phyloP scores from a whole-genome alignment of 805 yeast genomes.

The Peterozyma toletana region DNA sequence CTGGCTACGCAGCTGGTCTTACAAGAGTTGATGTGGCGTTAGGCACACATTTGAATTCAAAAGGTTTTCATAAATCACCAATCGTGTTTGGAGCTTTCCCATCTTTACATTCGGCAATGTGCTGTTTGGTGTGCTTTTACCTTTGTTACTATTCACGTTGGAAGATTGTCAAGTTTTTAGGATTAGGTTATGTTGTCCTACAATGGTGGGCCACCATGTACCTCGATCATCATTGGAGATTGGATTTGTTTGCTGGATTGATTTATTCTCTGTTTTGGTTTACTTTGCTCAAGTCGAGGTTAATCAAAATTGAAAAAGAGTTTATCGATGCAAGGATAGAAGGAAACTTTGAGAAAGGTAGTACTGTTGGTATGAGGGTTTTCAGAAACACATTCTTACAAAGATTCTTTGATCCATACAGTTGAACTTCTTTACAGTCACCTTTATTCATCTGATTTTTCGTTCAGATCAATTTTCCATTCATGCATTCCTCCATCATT shows the following conservation, averaged over 20 bases:
- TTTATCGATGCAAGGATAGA: conserved; percentile 29
- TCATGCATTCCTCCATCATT: too few relatives aligned
- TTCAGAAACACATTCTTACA: conserved; percentile 40
- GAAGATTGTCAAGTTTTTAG: conserved; percentile 25
- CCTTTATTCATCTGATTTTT: too few relatives aligned
- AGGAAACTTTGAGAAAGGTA: conserved; percentile 32
- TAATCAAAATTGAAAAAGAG: conserved; percentile 26
- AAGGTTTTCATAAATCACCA: conserved; percentile 61
- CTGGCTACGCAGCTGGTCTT: conserved; percentile 67
- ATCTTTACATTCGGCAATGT: conserved; percentile 62
- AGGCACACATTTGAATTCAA: conserved; percentile 52
- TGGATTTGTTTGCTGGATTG: conserved; percentile 53
- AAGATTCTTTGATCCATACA: conserved; percentile 46
- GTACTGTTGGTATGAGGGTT: conserved; percentile 61
- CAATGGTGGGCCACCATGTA: conserved; percentile 79
- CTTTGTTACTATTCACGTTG: conserved; percentile 32
- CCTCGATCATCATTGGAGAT: conserved; percentile 65
- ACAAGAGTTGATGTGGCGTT: conserved; percentile 56
- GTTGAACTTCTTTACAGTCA: too few relatives aligned
- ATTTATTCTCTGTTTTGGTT: conserved; percentile 41
- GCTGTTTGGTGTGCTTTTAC: conserved; percentile 40
- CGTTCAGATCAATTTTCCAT: too few relatives aligned
- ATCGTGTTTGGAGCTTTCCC: conserved; percentile 76
- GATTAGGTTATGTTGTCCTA: conserved; percentile 35
- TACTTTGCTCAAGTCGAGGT: conserved; percentile 28